Percentiles rank a stretch among this genome's conserved stretches.
Evolutionary conservation across 2,329 filamentous ascomycete genomes (phyloP).

Genomic region (Chaetomium sp.): DNA sequence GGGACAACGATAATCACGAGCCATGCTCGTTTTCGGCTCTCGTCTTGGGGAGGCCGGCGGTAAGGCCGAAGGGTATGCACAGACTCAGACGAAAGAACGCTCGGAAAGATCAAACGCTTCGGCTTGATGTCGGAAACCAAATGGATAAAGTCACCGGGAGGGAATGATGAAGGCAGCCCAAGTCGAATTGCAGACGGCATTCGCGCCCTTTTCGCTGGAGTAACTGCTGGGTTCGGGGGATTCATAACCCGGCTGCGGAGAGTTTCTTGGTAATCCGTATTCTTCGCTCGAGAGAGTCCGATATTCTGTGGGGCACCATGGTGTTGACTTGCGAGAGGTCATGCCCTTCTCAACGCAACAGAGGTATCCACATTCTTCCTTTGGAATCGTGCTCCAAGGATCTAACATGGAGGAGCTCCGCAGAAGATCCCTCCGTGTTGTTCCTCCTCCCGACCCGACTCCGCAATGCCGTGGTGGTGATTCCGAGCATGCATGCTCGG

Average conservation of each 20-base stretch:
- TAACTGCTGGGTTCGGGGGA: background rate
- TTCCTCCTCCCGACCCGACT: background rate
- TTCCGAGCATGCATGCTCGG: background rate
- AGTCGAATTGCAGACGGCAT: background rate
- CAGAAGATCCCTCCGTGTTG: background rate
- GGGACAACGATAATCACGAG: background rate
- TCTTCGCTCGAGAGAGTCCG: background rate
- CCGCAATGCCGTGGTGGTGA: background rate
- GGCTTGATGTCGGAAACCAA: no score
- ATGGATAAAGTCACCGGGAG: background rate
- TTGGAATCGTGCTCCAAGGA: background rate
- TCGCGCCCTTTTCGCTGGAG: background rate
- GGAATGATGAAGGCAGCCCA: background rate
- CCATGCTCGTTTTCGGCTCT: background rate
- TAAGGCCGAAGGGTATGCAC: background rate
- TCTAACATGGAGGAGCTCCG: no score
- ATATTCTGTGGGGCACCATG: background rate
- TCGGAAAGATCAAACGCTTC: no score
- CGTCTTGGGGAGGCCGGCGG: background rate
- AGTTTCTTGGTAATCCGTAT: slow-evolving; percentile 12
- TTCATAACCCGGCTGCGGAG: background rate
- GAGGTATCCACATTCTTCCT: background rate
- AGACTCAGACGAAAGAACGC: no score
- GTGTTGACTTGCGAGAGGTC: background rate
- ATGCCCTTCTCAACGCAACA: background rate